Base-by-base conservation (phyloP, 1,284 basidiomycete genomes). In the Heterobasidion occidentale region DNA sequence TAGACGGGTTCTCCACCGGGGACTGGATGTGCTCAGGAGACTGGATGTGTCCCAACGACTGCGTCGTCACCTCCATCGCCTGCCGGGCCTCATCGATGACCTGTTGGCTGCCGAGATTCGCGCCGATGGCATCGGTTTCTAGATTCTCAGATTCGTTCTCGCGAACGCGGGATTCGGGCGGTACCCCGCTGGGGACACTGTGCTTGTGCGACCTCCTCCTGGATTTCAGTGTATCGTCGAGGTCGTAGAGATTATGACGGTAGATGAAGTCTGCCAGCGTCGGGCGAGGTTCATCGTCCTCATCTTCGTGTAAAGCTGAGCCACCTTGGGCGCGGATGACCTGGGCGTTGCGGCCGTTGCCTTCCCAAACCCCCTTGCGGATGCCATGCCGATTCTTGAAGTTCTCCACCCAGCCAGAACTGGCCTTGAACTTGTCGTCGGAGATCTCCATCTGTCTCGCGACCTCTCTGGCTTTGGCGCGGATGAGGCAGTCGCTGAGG, bases 351-450 rank as follows among this genome's bases (percentile, higher is more conserved):
- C 58, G 67, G 56, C 64, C 70, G 51, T 70, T 63, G 35, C 79
- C 79, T 11, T 12, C 38, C 78, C 80, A 88, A 19, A 80, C 74
- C 0, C 86, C 87, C 34, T 81, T 81, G 36, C 80, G 77, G 58
- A 93, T 88, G 54, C 80, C 80, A 64, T 87, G 80, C 45, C 92
- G 84, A 62, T 84, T 79, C 71, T 94, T 94, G 77, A 94, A 95
- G 69, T 92, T 92, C 65, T 94, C 92, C 56, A 95, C 79, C 92
- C 92, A 95, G 4, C 92, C 91, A 17, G 87, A 84, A 62, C 87
- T 91, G 27, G 90, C 92, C 71, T 94, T 95, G 81, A 95, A 95
- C 67, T 83, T 81, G 59, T 89, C 86, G 52, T 84, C 77, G 48
- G 78, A 65, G 61, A 82, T 83, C 58, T 78, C 73, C 53, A 85